These are phyloP conservation scores for Trebouxia gelatinosa DNA, from an alignment of 163 green algal genomes.

Conservation along the genomic window DNA sequence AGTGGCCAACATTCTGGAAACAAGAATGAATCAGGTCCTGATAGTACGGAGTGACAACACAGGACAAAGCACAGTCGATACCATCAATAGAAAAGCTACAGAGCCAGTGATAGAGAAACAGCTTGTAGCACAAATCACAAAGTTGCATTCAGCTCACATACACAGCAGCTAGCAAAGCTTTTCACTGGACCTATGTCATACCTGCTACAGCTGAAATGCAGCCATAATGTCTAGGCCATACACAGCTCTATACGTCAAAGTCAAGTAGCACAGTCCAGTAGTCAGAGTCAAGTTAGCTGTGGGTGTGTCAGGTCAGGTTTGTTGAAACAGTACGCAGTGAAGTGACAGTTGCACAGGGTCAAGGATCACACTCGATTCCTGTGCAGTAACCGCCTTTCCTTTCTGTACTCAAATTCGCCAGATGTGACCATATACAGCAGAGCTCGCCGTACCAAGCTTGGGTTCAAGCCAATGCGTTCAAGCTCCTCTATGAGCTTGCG, in stretches of 20 bases:
- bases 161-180: too few species aligned
- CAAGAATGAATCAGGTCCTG: constrained; percentile 57
- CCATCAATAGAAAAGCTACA: constrained; percentile 36
- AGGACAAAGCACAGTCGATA: neutral
- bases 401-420: constrained; percentile 58
- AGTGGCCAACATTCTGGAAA: constrained; percentile 94
- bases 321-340: too few species aligned
- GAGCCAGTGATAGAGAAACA: constrained; percentile 61
- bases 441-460: constrained; percentile 67
- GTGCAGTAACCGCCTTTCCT: constrained; percentile 46
- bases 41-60: constrained; percentile 29
- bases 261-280: too few species aligned
- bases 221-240: too few species aligned
- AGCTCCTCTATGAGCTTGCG: constrained; percentile 65
- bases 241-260: too few species aligned
- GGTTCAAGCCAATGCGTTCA: constrained; percentile 63
- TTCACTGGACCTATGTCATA: too few species aligned
- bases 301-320: too few species aligned
- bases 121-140: constrained; percentile 58
- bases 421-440: constrained; percentile 58
- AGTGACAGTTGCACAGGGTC: too few species aligned
- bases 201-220: too few species aligned
- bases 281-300: too few species aligned
- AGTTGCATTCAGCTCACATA: constrained; percentile 41
- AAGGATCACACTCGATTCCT: too few species aligned